phyloP scores from a whole-genome alignment of 495 filamentous ascomycete species.

The Friedmanniomyces endolithicus region DNA sequence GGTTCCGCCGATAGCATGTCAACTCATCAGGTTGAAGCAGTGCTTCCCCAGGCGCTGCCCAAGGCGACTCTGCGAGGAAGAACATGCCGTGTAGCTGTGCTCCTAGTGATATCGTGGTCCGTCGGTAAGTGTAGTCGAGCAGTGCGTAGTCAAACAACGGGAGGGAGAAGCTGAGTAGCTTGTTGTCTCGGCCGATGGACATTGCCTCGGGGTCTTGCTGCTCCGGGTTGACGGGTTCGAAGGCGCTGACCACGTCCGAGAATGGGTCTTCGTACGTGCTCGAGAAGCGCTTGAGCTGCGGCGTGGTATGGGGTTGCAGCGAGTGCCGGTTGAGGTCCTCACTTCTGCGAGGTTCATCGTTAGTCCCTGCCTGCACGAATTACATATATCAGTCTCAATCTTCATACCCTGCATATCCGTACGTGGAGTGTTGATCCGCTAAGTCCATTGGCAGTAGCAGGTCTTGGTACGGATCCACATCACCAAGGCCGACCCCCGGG shows the following conservation, averaged over 20 bases:
- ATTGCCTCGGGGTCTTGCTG: slow-evolving; percentile 26
- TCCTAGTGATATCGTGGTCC: slow-evolving; percentile 50
- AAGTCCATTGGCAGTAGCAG: slow-evolving; percentile 42
- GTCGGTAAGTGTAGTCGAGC: slow-evolving; percentile 53
- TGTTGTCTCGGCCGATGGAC: slow-evolving; percentile 55
- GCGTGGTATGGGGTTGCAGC: slow-evolving; percentile 20
- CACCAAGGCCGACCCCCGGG: background rate
- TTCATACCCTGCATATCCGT: slow-evolving; percentile 47
- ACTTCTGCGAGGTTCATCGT: slow-evolving; percentile 9
- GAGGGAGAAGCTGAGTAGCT: slow-evolving; percentile 65
- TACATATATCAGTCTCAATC: background rate
- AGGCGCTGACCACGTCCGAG: slow-evolving; percentile 32
- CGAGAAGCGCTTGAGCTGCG: slow-evolving; percentile 29
- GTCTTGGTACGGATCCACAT: slow-evolving; percentile 10
- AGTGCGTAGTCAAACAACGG: slow-evolving; percentile 56
- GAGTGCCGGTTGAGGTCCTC: slow-evolving; percentile 21
- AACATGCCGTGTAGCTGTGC: slow-evolving; percentile 93
- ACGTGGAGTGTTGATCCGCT: slow-evolving; percentile 43
- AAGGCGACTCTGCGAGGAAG: slow-evolving; percentile 76
- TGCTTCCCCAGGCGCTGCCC: slow-evolving; percentile 51
- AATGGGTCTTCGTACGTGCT: slow-evolving; percentile 33
- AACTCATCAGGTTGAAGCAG: slow-evolving; percentile 61
- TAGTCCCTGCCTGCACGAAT: background rate
- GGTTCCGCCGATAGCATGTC: slow-evolving; percentile 82
- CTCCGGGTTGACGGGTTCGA: slow-evolving; percentile 27